Conservation (phyloP, 352 stramenopile genomes). For the Aphanomyces invadans region DNA sequence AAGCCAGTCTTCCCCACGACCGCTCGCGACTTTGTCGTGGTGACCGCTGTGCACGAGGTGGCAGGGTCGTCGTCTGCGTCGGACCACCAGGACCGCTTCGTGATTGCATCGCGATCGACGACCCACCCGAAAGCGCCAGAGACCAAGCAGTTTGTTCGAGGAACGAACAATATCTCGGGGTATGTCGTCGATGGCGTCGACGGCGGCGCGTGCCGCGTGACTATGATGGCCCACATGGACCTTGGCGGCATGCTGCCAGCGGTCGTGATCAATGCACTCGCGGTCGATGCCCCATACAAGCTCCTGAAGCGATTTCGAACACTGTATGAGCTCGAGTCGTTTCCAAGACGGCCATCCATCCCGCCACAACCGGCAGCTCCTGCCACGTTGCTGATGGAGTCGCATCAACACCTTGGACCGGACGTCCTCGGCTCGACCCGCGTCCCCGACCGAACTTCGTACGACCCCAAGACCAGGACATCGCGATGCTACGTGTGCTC, state of each 20-base stretch:
- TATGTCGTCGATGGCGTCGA: too few species aligned
- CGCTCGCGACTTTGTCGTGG: conserved; percentile 17
- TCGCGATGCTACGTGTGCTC: not conserved
- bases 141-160: conserved; percentile 8
- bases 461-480: not conserved
- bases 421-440: not conserved
- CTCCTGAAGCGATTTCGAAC: conserved; percentile 11
- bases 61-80: too few species aligned
- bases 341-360: not conserved
- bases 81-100: not conserved
- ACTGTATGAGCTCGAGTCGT: conserved; percentile 6
- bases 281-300: not conserved
- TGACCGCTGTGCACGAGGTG: too few species aligned
- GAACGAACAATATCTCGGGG: conserved; percentile 12
- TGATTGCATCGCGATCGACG: conserved; percentile 15
- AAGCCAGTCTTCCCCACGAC: conserved; percentile 21
- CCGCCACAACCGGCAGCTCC: not conserved
- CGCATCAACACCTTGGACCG: not conserved
- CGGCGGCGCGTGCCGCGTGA: too few species aligned
- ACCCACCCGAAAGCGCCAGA: not conserved
- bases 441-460: not conserved
- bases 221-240: too few species aligned
- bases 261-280: conserved; percentile 15
- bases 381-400: not conserved
- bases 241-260: conserved; percentile 6